Evolutionary conservation across 1,139 yeast species (phyloP), one percentile per base, ranked within the genome.

Genomic region (Citeromyces hawaiiensis): DNA sequence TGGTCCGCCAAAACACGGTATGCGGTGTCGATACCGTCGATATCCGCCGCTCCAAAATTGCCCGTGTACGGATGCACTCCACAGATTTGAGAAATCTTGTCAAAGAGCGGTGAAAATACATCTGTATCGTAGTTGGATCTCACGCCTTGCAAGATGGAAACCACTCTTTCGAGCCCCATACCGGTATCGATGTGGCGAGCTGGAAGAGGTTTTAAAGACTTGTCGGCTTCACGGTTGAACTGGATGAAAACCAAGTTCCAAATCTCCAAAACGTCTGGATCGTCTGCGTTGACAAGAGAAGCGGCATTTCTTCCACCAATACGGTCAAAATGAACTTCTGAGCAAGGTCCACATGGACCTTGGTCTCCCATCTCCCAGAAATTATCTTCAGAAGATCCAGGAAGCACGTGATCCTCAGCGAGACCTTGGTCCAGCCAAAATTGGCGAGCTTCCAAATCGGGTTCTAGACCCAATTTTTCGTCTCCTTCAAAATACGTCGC

Each of bases 331-430:
- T 91, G 99, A 51, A 91, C 74, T 62, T 91, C 98, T 15, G 95
- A 83, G 66, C 98, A 93, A 39, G 99, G 99, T 47, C 99, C 99
- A 68, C 99, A 91, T 37, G 99, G 99, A 48, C 99, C 99, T 66
- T 88, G 97, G 57, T 93, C 99, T 51, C 99, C 99, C 99, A 91
- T 91, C 68, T 93, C 99, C 99, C 99, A 91, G 61, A 91, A 91
- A 66, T 91, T 91, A 59, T 91, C 99, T 57, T 78, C 68, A 41
- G 79, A 83, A 48, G 78, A 68, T 43, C 98, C 99, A 18, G 96
- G 95, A 49, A 91, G 67, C 50, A 91, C 88, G 57, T 87, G 97
- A 57, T 81, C 91, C 49, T 85, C 95, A 27, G 78, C 72, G 43
- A 91, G 94, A 49, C 99, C 99, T 35, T 81, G 82, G 32, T 71